Base-by-base conservation (phyloP, 768 basidiomycete genomes). In the Naganishia antarctica region DNA sequence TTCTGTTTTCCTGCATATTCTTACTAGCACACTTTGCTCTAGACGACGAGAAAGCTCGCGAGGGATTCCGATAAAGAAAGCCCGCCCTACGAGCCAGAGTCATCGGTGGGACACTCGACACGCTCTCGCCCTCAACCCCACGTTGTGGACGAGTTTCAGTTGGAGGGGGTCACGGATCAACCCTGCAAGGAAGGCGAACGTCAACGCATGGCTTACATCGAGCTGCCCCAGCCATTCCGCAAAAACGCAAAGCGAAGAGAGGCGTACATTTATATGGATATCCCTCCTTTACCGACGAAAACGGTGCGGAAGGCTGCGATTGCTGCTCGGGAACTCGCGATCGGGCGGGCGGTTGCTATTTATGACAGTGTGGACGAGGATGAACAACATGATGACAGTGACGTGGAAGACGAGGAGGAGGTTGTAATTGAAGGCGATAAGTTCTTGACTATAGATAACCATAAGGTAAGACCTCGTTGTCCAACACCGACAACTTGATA, bases 201-300 rank as follows among this genome's bases (percentile, higher is more conserved):
- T 6, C 66, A 67, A 59, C 29, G 37, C 18, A 37, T 67, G 3
- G 66, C 66, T 13, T 67, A 29, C 31, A 60, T 67, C 45, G 61
- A 67, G 25, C 13, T 67, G 23, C 48, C 60, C 2, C 50, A 28
- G 4, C 21, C 34, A 13, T 41, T 50, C 29, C 1, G 3, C 34
- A 48, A 37, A 29, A 60, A 61, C 44, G 53, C 23, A 15, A 23
- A 45, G 28, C 11, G 37, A 2, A 44, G 31, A 21, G 53, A 46
- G 12, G 3, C 16, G 21, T 67, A 58, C 43, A 23, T 26, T 3
- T 58, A 58, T 26, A 34, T 28, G 41, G 29, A 59, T 2, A 13
- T 67, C 8, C 61, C 61, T 0, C 66, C 61, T 3, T 46, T 67
- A 15, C 66, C 66, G 3, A 50, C 32, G 21, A 58, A 61, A 18